Conservation (phyloP, 805 yeast species). For the Ogataea neopini region DNA sequence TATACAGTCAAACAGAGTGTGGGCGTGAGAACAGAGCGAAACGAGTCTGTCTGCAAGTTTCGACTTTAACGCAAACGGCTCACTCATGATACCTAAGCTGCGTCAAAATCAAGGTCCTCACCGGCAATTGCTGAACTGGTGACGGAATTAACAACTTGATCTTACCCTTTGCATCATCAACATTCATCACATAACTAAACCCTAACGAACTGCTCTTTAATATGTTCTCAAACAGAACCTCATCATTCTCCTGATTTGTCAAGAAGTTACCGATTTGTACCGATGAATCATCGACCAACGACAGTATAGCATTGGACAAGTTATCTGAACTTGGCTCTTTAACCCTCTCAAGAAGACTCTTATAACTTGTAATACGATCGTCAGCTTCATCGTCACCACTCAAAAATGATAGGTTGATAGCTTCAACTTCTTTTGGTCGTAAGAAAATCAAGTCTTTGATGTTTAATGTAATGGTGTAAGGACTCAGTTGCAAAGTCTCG, state of each 20-base stretch:
- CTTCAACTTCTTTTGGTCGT: conserved; percentile 46
- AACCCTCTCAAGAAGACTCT: conserved; percentile 28
- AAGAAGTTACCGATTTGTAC: conserved; percentile 28
- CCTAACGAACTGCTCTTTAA: conserved; percentile 55
- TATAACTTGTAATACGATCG: conserved; percentile 14
- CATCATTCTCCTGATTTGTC: conserved; percentile 38
- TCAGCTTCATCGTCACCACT: conserved; percentile 29
- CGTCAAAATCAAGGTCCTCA: conserved; percentile 71
- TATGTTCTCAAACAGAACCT: conserved; percentile 32
- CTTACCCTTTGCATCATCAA: conserved; percentile 70
- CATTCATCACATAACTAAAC: conserved; percentile 59
- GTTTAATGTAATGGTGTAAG: conserved; percentile 80
- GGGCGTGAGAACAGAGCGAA: no score
- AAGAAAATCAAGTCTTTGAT: conserved; percentile 60
- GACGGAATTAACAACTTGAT: conserved; percentile 79
- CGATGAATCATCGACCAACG: conserved; percentile 30
- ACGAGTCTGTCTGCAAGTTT: no score
- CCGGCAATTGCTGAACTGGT: conserved; percentile 78
- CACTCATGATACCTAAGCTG: conserved; percentile 81
- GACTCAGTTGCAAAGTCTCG: conserved; percentile 65
- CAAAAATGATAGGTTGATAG: conserved; percentile 26
- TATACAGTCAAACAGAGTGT: no score
- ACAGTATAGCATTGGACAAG: conserved; percentile 71
- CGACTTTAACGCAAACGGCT: no score
- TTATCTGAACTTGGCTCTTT: conserved; percentile 50